phyloP scores from a whole-genome alignment of 1,284 basidiomycete genomes.

The Apiotrichum gracile region DNA sequence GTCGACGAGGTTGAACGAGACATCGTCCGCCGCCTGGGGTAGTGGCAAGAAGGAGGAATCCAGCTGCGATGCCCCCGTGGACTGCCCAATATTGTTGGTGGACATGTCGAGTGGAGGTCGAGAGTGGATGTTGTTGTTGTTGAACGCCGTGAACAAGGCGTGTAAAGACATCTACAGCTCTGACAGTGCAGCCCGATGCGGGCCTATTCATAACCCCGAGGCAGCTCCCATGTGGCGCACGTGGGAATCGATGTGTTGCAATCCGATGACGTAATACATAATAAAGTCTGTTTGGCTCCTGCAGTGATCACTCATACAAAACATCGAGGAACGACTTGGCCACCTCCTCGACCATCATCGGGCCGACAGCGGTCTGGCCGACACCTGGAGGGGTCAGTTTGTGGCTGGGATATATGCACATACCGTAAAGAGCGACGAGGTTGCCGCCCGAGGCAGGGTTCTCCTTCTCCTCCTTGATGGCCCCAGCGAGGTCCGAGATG shows the following conservation, averaged over 20 bases:
- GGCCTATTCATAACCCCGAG: background rate
- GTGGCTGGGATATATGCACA: too few relatives aligned
- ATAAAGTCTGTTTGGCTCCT: background rate
- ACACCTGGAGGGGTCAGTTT: too few relatives aligned
- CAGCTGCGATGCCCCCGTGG: background rate
- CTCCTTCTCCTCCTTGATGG: conserved; percentile 73
- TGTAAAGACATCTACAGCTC: background rate
- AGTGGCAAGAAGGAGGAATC: conserved; percentile 12
- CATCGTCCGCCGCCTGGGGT: conserved; percentile 5
- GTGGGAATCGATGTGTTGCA: too few relatives aligned
- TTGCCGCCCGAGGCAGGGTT: conserved; percentile 56
- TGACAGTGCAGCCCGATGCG: background rate
- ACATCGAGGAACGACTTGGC: conserved; percentile 75
- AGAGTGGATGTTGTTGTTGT: background rate
- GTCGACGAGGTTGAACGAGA: conserved; percentile 15
- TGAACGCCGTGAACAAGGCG: conserved; percentile 1
- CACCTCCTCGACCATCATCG: conserved; percentile 77
- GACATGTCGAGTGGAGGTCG: background rate
- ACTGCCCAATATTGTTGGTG: background rate
- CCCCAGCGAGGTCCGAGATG: conserved; percentile 59
- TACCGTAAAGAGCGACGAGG: conserved; percentile 85
- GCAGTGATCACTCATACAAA: conserved; percentile 57
- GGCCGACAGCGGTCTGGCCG: conserved; percentile 79
- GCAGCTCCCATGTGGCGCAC: background rate
- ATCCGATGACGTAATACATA: background rate